A percentile compares a stretch with the other conserved stretches of the same genome.
These are phyloP conservation scores for Clarireedia monteithiana DNA, from an alignment of 2,329 filamentous ascomycete species.

Conservation along the genomic window DNA sequence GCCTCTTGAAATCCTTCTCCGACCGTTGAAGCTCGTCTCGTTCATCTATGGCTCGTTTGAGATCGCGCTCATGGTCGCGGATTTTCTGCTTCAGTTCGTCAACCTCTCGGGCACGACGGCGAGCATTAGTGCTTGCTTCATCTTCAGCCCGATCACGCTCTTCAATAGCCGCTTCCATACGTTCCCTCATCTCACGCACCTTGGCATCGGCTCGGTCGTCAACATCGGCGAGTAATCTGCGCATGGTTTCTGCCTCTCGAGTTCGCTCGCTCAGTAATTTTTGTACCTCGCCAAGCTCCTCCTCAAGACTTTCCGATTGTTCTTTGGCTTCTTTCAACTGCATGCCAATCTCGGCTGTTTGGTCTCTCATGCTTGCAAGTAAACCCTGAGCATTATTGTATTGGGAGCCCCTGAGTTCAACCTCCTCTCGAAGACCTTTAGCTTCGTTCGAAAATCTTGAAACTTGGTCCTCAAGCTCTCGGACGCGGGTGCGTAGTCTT, in stretches of 20 bases:
- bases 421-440: conserved; percentile 64
- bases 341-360: conserved; percentile 77
- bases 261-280: conserved; percentile 80
- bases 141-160: conserved; percentile 91
- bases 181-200: conserved; percentile 79
- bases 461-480: conserved; percentile 66
- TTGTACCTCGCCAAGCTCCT: conserved; percentile 85
- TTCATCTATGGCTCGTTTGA: conserved; percentile 64
- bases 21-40: conserved; percentile 69
- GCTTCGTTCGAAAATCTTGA: conserved; percentile 62
- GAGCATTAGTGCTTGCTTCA: conserved; percentile 70
- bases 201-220: conserved; percentile 75
- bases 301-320: conserved; percentile 78
- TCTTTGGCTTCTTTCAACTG: conserved; percentile 86
- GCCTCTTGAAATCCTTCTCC: conserved; percentile 66
- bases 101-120: conserved; percentile 71
- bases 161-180: conserved; percentile 84
- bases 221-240: conserved; percentile 76
- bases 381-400: conserved; percentile 79
- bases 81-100: conserved; percentile 77
- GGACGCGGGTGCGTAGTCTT: conserved; percentile 53
- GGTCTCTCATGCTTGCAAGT: conserved; percentile 87
- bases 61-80: conserved; percentile 71
- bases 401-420: conserved; percentile 76
- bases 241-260: conserved; percentile 91